Conservation (phyloP, 139 green algal species). For the Mychonastes homosphaera region DNA sequence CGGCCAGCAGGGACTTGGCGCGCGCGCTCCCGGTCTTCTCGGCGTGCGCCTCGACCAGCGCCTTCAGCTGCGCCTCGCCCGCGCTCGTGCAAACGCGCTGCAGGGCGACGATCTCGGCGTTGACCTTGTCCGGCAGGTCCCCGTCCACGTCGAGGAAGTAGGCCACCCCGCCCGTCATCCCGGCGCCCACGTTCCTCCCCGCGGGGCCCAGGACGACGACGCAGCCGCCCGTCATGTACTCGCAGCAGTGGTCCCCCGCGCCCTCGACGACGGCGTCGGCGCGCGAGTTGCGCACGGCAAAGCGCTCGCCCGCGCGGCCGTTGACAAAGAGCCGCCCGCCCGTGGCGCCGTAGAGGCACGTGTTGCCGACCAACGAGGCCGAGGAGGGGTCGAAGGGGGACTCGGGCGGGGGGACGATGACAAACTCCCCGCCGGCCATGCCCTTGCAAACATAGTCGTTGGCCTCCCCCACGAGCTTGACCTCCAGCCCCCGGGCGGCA, state of each 20-base stretch:
- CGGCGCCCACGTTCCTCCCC: slow-evolving; percentile 92
- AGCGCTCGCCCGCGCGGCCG: slow-evolving; percentile 74
- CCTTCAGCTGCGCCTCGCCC: slow-evolving; percentile 76
- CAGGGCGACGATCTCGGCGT: slow-evolving; percentile 91
- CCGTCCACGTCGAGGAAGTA: slow-evolving; percentile 96
- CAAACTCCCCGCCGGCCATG: slow-evolving; percentile 91
- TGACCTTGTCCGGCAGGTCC: slow-evolving; percentile 85
- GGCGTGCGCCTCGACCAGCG: slow-evolving; percentile 70
- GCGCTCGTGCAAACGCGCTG: slow-evolving; percentile 77
- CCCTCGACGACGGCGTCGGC: slow-evolving; percentile 92
- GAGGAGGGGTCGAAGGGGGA: slow-evolving; percentile 45
- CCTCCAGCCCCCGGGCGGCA: slow-evolving; percentile 44
- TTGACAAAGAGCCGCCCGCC: slow-evolving; percentile 89
- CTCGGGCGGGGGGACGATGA: slow-evolving; percentile 71
- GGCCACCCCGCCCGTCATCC: slow-evolving; percentile 94
- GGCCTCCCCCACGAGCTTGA: slow-evolving; percentile 84
- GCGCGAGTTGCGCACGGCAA: slow-evolving; percentile 83
- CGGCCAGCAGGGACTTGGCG: slow-evolving; percentile 58
- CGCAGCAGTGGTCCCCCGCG: slow-evolving; percentile 95
- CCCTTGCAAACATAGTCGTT: slow-evolving; percentile 99
- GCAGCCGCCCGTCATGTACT: slow-evolving; percentile 95
- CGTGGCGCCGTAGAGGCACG: slow-evolving; percentile 96
- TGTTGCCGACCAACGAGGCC: slow-evolving; percentile 91
- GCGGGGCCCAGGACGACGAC: slow-evolving; percentile 61
- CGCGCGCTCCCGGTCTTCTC: slow-evolving; percentile 68